These are phyloP conservation scores for Blepharisma stoltei DNA, from an alignment of 73 alveolate species.

Conservation along the genomic window DNA sequence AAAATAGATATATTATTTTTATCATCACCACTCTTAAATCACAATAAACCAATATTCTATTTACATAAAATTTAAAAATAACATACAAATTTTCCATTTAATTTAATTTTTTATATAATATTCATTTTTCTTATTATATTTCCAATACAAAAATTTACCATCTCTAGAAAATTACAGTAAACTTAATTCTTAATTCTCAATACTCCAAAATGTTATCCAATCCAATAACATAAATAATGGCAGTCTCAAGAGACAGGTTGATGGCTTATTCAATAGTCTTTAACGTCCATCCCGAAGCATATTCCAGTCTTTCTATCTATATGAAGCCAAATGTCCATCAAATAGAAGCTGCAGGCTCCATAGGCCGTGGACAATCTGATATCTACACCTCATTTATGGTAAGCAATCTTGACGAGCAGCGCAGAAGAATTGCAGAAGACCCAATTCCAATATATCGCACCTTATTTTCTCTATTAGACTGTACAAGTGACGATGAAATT, in stretches of 20 bases:
- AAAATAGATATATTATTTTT: no score
- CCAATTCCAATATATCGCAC: background rate
- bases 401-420: slow-evolving; percentile 8
- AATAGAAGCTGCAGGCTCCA: background rate
- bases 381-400: slow-evolving; percentile 1
- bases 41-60: no score
- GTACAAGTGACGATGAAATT: background rate
- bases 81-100: no score
- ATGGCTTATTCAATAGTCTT: slow-evolving; percentile 21
- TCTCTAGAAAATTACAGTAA: no score
- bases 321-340: slow-evolving; percentile 21
- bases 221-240: background rate
- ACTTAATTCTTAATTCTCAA: no score
- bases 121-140: no score
- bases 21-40: no score
- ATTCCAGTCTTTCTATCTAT: background rate
- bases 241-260: slow-evolving; percentile 10
- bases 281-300: slow-evolving; percentile 12
- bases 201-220: no score
- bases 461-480: background rate
- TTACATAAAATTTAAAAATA: no score
- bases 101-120: no score
- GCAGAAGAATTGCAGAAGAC: background rate
- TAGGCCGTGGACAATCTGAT: slow-evolving; percentile 3
- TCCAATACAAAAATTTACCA: no score